Percentiles rank a stretch among this genome's conserved stretches.
These are phyloP conservation scores for Brasenia schreberi DNA, from an alignment of 164 flowering plant genomes.

Conservation along the genomic window DNA sequence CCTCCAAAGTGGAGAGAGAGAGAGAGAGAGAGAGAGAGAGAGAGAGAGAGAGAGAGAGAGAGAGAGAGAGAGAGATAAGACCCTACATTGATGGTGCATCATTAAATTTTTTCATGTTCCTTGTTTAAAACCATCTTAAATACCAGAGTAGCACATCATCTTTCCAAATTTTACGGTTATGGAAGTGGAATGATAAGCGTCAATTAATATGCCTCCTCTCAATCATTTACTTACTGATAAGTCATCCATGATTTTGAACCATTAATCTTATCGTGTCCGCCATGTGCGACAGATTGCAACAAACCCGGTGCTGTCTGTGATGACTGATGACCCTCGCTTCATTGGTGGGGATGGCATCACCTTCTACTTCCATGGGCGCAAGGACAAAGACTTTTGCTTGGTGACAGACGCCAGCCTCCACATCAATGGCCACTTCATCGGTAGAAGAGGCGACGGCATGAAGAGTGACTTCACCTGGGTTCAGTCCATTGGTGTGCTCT, in stretches of 20 bases:
- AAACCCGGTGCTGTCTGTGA: conserved; percentile 18
- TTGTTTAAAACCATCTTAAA: too few species aligned
- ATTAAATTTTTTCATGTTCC: too few species aligned
- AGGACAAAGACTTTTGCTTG: conserved; percentile 18
- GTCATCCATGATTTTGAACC: neutral
- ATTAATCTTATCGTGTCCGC: neutral
- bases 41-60: too few species aligned
- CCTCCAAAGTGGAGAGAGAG: too few species aligned
- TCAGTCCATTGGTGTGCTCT: conserved; percentile 14
- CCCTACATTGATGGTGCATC: too few species aligned
- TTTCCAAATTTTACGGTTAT: neutral
- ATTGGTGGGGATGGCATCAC: conserved; percentile 25
- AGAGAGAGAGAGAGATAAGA: too few species aligned
- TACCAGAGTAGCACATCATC: neutral
- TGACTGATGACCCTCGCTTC: conserved; percentile 22
- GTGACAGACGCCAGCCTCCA: conserved; percentile 20
- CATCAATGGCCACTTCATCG: conserved; percentile 24
- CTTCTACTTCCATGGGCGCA: conserved; percentile 25
- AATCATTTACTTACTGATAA: too few species aligned
- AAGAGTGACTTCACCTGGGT: conserved; percentile 20
- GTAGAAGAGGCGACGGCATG: conserved; percentile 8
- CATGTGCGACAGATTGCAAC: conserved; percentile 10
- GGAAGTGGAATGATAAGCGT: neutral
- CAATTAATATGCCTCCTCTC: neutral
- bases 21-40: too few species aligned